These are phyloP conservation scores for Thelephora terrestris DNA, from an alignment of 1,284 basidiomycete genomes.

Conservation along the genomic window DNA sequence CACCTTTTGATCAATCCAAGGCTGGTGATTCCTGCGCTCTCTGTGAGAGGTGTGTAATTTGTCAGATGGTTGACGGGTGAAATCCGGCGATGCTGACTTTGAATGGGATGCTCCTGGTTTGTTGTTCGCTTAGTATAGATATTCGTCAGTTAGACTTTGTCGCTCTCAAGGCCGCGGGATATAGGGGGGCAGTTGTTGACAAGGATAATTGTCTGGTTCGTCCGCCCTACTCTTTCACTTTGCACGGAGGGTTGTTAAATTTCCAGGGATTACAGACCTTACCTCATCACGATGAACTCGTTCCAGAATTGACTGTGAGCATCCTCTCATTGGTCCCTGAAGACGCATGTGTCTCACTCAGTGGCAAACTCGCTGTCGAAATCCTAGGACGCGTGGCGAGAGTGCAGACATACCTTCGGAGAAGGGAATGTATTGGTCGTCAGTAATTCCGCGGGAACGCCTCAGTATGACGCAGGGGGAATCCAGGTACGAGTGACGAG, in stretches of 20 bases:
- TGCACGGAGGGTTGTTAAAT: neutral
- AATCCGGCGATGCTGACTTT: conserved; percentile 1
- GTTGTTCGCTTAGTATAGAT: conserved; percentile 42
- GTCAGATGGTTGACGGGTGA: neutral
- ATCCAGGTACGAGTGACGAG: conserved; percentile 50
- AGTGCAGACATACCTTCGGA: conserved; percentile 68
- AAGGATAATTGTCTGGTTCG: conserved; percentile 94
- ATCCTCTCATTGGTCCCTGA: neutral
- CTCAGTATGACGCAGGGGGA: conserved; percentile 58
- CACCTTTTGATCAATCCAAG: conserved; percentile 67
- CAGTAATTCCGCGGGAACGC: conserved; percentile 87
- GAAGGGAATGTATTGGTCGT: conserved; percentile 79
- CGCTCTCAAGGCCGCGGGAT: conserved; percentile 69
- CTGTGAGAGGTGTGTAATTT: conserved; percentile 53
- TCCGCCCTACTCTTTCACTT: conserved; percentile 6
- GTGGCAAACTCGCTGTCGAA: neutral
- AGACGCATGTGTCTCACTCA: neutral
- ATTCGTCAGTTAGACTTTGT: conserved; percentile 83
- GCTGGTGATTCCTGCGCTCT: conserved; percentile 61
- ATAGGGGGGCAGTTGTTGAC: conserved; percentile 86
- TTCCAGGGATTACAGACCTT: conserved; percentile 43
- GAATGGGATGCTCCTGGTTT: conserved; percentile 6
- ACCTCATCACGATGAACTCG: conserved; percentile 62
- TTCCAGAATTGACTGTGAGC: conserved; percentile 60
- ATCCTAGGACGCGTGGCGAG: conserved; percentile 67